Evolutionary conservation across 768 basidiomycete species (phyloP).

Genomic region (Leucocoprinus sp.): DNA sequence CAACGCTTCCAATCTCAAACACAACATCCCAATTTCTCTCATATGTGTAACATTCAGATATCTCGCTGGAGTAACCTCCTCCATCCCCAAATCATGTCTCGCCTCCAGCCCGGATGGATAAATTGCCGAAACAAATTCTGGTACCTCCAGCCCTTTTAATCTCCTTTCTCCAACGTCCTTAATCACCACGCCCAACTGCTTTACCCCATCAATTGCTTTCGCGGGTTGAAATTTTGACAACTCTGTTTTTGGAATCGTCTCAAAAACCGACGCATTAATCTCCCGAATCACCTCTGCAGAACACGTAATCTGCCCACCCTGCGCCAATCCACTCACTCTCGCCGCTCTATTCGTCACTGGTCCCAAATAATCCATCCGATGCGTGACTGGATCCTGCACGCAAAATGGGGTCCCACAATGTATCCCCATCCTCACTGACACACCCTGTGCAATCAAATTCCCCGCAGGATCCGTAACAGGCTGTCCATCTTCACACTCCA

Average conservation of each 20-base stretch:
- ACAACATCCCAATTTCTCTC: constrained; percentile 61
- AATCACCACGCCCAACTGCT: constrained; percentile 59
- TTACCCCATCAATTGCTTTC: constrained; percentile 68
- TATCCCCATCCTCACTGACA: constrained; percentile 96
- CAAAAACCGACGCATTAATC: constrained; percentile 55
- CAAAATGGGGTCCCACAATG: constrained; percentile 88
- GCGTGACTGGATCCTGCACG: constrained; percentile 84
- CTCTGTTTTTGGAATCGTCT: constrained; percentile 49
- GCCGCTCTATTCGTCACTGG: constrained; percentile 93
- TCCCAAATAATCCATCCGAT: constrained; percentile 97
- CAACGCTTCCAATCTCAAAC: constrained; percentile 74
- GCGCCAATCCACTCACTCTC: constrained; percentile 72
- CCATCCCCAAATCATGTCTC: constrained; percentile 47
- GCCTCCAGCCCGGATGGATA: constrained; percentile 71
- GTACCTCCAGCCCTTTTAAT: constrained; percentile 90
- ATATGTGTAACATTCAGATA: constrained; percentile 70
- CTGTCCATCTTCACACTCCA: constrained; percentile 88
- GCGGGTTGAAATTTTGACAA: constrained; percentile 48
- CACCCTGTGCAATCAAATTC: constrained; percentile 69
- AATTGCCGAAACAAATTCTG: constrained; percentile 78
- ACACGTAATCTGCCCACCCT: constrained; percentile 91
- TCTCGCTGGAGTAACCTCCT: constrained; percentile 35
- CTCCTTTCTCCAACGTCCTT: constrained; percentile 82
- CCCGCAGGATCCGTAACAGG: constrained; percentile 62
- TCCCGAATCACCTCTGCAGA: constrained; percentile 83